Percentiles rank a stretch among this genome's conserved stretches.
Evolutionary conservation across 768 basidiomycete genomes (phyloP).

Genomic region (Trametes elegans): DNA sequence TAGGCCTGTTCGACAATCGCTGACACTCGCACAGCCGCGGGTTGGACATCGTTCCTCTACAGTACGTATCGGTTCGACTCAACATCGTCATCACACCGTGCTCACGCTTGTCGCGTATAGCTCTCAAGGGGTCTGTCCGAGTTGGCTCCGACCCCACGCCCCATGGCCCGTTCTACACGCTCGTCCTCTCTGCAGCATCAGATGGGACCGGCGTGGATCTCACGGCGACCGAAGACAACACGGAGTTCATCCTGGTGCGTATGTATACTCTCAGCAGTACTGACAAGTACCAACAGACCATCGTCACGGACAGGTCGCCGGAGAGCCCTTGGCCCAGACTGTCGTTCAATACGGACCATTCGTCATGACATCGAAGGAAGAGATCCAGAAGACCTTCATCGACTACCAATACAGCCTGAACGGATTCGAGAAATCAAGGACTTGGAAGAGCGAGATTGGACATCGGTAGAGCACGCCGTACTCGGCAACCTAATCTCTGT

Average conservation of each 20-base stretch:
- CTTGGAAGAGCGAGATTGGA: constrained; percentile 85
- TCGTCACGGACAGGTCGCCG: constrained; percentile 59
- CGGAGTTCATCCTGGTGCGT: constrained; percentile 73
- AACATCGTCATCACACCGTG: no score
- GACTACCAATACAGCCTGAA: constrained; percentile 81
- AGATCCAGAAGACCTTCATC: constrained; percentile 76
- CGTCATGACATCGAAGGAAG: constrained; percentile 79
- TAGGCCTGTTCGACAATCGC: not conserved
- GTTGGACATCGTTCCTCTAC: constrained; percentile 91
- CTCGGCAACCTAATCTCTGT: not conserved
- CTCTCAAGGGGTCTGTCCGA: constrained; percentile 61
- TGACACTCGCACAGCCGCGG: constrained; percentile 45
- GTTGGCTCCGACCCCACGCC: constrained; percentile 51
- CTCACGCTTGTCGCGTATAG: no score
- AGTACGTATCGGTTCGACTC: constrained; percentile 42
- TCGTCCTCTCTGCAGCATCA: constrained; percentile 67
- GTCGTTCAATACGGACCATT: constrained; percentile 88
- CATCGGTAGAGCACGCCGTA: constrained; percentile 8
- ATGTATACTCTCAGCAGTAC: not conserved
- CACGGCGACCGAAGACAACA: constrained; percentile 53
- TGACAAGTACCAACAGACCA: not conserved
- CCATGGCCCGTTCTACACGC: constrained; percentile 68
- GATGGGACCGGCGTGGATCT: constrained; percentile 70
- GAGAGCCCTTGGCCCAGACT: constrained; percentile 84
- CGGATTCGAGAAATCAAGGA: constrained; percentile 88